A percentile compares a stretch with the other conserved stretches of the same genome.
These are phyloP conservation scores for Oidium heveae DNA, from an alignment of 2,329 filamentous ascomycete species.

Conservation along the genomic window DNA sequence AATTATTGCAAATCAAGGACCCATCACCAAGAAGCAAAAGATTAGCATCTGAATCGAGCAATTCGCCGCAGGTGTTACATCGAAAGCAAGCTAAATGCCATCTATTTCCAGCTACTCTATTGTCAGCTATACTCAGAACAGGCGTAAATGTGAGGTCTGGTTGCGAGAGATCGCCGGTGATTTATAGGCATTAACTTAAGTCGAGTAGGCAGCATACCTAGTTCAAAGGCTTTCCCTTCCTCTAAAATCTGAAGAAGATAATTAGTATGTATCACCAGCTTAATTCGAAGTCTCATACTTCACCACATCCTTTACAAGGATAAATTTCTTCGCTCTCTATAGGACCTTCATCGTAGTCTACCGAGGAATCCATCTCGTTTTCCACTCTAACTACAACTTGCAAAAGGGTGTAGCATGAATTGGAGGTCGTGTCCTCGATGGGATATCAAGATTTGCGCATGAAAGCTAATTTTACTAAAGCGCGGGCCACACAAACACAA, in stretches of 20 bases:
- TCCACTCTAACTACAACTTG: background rate
- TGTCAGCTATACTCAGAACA: slow-evolving; percentile 7
- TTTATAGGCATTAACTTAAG: background rate
- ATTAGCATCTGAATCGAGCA: slow-evolving; percentile 95
- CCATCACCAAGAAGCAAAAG: slow-evolving; percentile 90
- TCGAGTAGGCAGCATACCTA: slow-evolving; percentile 34
- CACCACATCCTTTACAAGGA: slow-evolving; percentile 80
- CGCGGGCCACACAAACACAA: background rate
- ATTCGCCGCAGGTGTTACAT: slow-evolving; percentile 82
- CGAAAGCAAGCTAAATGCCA: slow-evolving; percentile 99
- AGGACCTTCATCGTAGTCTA: slow-evolving; percentile 25
- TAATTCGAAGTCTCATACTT: slow-evolving; percentile 29
- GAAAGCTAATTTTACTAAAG: background rate
- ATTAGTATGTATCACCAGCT: slow-evolving; percentile 7
- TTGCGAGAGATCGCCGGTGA: background rate
- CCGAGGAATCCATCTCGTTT: slow-evolving; percentile 26
- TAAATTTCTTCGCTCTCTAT: slow-evolving; percentile 56
- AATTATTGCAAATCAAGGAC: slow-evolving; percentile 96
- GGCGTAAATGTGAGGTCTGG: background rate
- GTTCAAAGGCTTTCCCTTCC: slow-evolving; percentile 93
- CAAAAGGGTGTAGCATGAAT: background rate
- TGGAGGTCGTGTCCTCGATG: background rate
- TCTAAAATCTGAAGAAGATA: slow-evolving; percentile 53
- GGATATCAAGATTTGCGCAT: background rate
- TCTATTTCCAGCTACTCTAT: slow-evolving; percentile 54